Percentiles rank a stretch among this genome's conserved stretches.
These are phyloP conservation scores for Yamadazyma endophytica DNA, from an alignment of 805 yeast genomes.

Conservation along the genomic window DNA sequence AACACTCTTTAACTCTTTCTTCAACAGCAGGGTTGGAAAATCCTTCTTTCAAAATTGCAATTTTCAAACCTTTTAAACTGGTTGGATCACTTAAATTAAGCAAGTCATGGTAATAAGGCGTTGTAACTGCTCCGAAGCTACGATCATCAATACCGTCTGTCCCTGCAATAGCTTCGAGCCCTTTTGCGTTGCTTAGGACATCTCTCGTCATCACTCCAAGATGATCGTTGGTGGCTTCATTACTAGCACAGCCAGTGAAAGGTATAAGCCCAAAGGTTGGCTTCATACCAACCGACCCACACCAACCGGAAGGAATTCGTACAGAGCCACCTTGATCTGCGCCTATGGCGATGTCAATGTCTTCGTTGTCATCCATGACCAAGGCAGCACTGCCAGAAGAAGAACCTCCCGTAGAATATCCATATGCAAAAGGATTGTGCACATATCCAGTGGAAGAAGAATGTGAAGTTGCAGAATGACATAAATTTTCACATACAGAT, in stretches of 20 bases:
- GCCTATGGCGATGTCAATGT: constrained; percentile 7
- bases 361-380: constrained; percentile 7
- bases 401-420: constrained; percentile 11
- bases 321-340: constrained; percentile 11
- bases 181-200: constrained; percentile 27
- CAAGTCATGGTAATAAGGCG: constrained; percentile 18
- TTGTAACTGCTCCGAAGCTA: constrained; percentile 14
- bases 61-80: constrained; percentile 23
- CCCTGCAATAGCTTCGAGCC: constrained; percentile 31
- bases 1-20: constrained; percentile 19
- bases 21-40: constrained; percentile 29
- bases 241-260: constrained; percentile 31
- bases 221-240: constrained; percentile 31
- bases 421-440: constrained; percentile 7
- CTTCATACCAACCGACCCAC: constrained; percentile 11
- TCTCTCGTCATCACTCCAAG: constrained; percentile 36
- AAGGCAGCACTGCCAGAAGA: constrained; percentile 11
- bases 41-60: constrained; percentile 31
- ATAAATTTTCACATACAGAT: constrained; percentile 33
- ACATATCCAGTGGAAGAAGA: constrained; percentile 23
- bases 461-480: constrained; percentile 27
- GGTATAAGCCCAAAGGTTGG: constrained; percentile 22
- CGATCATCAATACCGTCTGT: constrained; percentile 31
- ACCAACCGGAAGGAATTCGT: constrained; percentile 10
- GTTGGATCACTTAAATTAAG: constrained; percentile 4